Conservation (phyloP, 805 yeast genomes). For the Wickerhamiella brachini region DNA sequence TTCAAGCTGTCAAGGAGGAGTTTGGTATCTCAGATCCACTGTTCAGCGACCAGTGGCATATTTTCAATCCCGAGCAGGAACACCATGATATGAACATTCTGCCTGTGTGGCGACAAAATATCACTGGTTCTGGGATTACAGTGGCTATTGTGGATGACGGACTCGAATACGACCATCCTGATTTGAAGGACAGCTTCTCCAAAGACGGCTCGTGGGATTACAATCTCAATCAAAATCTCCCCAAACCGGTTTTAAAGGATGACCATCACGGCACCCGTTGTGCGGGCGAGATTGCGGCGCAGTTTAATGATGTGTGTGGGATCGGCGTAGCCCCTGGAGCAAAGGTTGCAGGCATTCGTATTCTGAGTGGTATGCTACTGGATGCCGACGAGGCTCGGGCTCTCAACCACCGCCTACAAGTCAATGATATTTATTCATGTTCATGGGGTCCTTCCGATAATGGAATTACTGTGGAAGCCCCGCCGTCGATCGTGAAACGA, state of each 20-base stretch:
- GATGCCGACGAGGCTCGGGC: constrained; percentile 88
- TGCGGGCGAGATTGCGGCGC: constrained; percentile 94
- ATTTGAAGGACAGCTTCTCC: constrained; percentile 48
- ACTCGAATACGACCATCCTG: constrained; percentile 65
- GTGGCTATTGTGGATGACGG: constrained; percentile 94
- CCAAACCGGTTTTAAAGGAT: constrained; percentile 65
- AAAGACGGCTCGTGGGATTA: constrained; percentile 84
- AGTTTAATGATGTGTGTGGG: constrained; percentile 76
- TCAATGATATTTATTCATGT: constrained; percentile 88
- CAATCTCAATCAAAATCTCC: constrained; percentile 59
- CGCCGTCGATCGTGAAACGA: constrained; percentile 60
- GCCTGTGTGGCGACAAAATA: constrained; percentile 69
- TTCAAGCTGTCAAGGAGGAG: constrained; percentile 26
- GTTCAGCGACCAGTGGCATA: constrained; percentile 83
- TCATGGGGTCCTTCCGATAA: constrained; percentile 98
- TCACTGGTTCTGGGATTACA: constrained; percentile 70
- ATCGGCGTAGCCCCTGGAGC: constrained; percentile 88
- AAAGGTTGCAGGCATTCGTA: constrained; percentile 79
- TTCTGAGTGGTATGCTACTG: constrained; percentile 66
- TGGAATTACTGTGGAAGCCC: constrained; percentile 76
- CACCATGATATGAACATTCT: constrained; percentile 81
- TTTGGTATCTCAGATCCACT: constrained; percentile 68
- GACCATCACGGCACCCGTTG: constrained; percentile 96
- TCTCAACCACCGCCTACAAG: constrained; percentile 61
- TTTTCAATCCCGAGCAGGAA: constrained; percentile 56